Percentiles rank a stretch among this genome's conserved stretches.
Conservation (phyloP, 139 green algal genomes). For the Chlorella sp. region DNA sequence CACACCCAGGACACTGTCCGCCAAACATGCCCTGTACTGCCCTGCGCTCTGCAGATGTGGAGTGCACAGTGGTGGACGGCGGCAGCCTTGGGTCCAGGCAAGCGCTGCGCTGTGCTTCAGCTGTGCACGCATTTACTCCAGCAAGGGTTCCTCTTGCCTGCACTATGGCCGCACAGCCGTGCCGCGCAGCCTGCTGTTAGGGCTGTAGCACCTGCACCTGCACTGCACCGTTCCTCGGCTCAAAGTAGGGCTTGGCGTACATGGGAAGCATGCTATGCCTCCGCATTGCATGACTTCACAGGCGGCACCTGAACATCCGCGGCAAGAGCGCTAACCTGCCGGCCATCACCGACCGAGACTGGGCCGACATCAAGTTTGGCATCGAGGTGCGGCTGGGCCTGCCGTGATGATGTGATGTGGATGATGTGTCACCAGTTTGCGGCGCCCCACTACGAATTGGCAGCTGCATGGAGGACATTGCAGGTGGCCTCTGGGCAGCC, state of each 20-base stretch:
- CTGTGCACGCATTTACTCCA: background rate
- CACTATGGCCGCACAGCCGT: too few species aligned
- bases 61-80: constrained; percentile 75
- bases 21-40: too few species aligned
- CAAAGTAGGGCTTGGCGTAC: too few species aligned
- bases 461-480: background rate
- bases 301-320: constrained; percentile 84
- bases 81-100: constrained; percentile 63
- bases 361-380: constrained; percentile 79
- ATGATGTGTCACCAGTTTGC: background rate
- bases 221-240: too few species aligned
- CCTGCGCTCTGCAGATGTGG: constrained; percentile 52
- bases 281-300: constrained; percentile 35
- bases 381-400: constrained; percentile 58
- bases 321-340: constrained; percentile 84
- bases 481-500: background rate
- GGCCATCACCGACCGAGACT: constrained; percentile 85
- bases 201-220: too few species aligned
- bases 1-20: too few species aligned
- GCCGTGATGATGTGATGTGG: background rate
- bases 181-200: too few species aligned
- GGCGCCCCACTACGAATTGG: too few species aligned
- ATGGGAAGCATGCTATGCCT: too few species aligned
- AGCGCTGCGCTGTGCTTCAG: too few species aligned
- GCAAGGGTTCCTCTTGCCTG: too few species aligned